Base-by-base conservation (phyloP, 106 monocot species). In the Narthecium ossifragum region DNA sequence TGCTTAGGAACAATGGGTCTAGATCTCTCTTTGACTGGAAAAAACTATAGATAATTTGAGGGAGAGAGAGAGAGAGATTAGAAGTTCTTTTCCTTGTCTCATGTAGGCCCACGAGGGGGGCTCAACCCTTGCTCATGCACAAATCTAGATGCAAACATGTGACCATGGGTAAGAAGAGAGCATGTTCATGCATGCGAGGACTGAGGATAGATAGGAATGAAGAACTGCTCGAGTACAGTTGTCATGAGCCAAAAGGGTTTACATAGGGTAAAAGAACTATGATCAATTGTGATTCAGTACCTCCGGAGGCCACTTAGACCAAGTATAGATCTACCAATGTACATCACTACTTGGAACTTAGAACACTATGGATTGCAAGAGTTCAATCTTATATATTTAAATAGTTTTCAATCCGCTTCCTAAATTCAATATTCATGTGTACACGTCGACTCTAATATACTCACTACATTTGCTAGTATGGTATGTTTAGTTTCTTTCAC, bases 11-110 rank as follows among this genome's bases (percentile, higher is more conserved):
- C 13, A 11, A 51, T 18, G 48, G 12, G 20, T 51, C 57, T 68
- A 58, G 52, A 64, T 72, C 55, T 73, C 73, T 64, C 77, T 82
- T 77, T 73, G 77, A 82, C 82, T 73, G 66, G 45, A 29, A 38
- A 58, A n/a, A n/a, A n/a, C n/a, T n/a, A n/a, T n/a, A n/a, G n/a
- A n/a, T n/a, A n/a, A n/a, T n/a, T n/a, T n/a, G n/a, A n/a, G n/a
- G n/a, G 63, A 65, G 40, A 2, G 6, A 5, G 51, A 6, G 14
- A 52, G 25, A 1, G 24, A 53, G 6, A 53, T 53, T 28, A 53
- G 13, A 53, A 26, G 53, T 27, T 53, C 53, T 53, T 53, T 29
- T 28, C 30, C 53, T 29, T 53, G 53, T n/a, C n/a, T n/a, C n/a
- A n/a, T n/a, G n/a, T 63, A 56, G 51, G 59, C 59, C 65, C 59